Percentiles rank a stretch among this genome's conserved stretches.
Conservation (phyloP, 2,329 filamentous ascomycete species). For the Didymella lethalis region DNA sequence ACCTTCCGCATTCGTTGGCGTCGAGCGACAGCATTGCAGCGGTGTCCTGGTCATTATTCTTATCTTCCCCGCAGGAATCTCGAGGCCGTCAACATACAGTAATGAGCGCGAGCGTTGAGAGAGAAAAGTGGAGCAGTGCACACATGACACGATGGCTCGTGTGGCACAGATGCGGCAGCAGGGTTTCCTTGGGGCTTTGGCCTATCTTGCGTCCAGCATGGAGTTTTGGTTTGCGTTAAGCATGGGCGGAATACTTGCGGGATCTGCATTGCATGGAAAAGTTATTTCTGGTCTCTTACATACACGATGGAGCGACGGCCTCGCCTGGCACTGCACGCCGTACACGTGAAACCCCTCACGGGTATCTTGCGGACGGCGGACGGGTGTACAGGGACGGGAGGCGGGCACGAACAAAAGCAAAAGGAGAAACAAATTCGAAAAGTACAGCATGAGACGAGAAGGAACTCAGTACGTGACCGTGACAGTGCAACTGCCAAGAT, state of each 20-base stretch:
- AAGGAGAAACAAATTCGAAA: conserved; percentile 7
- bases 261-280: conserved; percentile 34
- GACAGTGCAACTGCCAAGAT: background rate
- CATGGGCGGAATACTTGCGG: conserved; percentile 31
- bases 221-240: conserved; percentile 43
- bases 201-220: conserved; percentile 35
- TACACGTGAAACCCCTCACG: conserved; percentile 1
- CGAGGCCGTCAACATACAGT: background rate
- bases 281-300: conserved; percentile 32
- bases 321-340: conserved; percentile 6
- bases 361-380: background rate
- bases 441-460: background rate
- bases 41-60: conserved; percentile 26
- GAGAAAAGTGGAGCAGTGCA: conserved; percentile 31
- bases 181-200: conserved; percentile 4
- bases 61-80: conserved; percentile 21
- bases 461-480: background rate
- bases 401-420: conserved; percentile 3
- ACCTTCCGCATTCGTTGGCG: conserved; percentile 31
- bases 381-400: background rate
- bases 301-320: conserved; percentile 14
- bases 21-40: conserved; percentile 32
- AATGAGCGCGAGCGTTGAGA: conserved; percentile 24
- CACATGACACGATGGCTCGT: conserved; percentile 21
- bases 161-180: conserved; percentile 9